Base-by-base conservation (phyloP, 1,284 basidiomycete species). In the Sporisorium graminicola region DNA sequence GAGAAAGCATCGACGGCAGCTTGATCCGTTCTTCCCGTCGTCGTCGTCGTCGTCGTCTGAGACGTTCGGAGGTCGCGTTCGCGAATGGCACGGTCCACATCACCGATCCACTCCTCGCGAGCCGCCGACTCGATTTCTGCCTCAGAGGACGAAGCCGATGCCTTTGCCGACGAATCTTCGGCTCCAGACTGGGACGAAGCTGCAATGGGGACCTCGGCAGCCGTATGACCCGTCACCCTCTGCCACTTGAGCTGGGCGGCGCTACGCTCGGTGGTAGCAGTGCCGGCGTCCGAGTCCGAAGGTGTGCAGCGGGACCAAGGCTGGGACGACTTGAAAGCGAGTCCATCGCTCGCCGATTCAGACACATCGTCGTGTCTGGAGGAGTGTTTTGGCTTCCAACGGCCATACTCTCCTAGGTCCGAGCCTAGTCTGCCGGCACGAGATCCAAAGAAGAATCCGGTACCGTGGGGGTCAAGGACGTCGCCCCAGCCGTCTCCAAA, bases 101-200 rank as follows among this genome's bases (percentile, higher is more conserved):
- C 68, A 5, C 68, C 74, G 20, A 76, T 67, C 68, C 68, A 71
- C 10, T 76, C 68, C 31, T 76, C 74, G n/a, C 55, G 63, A 42
- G 24, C 31, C 13, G 55, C 59, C 18, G 44, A 18, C 18, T 50
- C 43, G 2, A 33, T 44, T n/a, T 57, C 54, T 16, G 35, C 20
- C 3, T 22, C 51, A 13, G 14, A 5, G 4, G 46, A 22, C 24
- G 26, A 33, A 12, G 35, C 22, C 2, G 44, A 35, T 16, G 12
- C 18, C 5, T 20, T 47, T 2, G 20, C 33, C 35, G n/a, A 7
- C 24, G 35, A 18, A 5, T 18, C 33, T 5, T 33, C 20, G 1
- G 24, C 33, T 5, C 24, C 26, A 22, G 18, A 1, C 26, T 50
- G 16, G 20, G 27, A 20, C 24, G 50, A 27, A 12, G 3, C 40